Conservation (phyloP, 2,329 filamentous ascomycete species). For the Cercospora sp. region DNA sequence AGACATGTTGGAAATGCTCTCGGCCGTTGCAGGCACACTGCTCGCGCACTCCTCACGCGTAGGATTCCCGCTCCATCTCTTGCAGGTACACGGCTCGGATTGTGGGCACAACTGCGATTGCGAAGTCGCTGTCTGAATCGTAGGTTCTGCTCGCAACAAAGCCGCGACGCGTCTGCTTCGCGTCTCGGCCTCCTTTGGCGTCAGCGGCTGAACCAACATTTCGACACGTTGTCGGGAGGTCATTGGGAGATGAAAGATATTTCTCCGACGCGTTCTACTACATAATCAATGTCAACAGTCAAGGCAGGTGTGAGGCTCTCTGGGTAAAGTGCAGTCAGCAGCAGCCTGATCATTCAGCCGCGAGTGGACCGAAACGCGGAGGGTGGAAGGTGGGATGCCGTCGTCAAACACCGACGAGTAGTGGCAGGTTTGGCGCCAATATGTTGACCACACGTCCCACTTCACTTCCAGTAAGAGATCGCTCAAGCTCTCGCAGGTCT, state of each 20-base stretch:
- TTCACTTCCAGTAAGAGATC: not conserved
- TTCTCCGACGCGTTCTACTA: too few species aligned
- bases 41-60: not conserved
- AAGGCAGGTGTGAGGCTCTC: not conserved
- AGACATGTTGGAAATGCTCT: not conserved
- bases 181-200: not conserved
- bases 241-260: too few species aligned
- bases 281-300: too few species aligned
- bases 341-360: slow-evolving; percentile 12
- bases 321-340: not conserved
- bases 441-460: not conserved
- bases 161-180: not conserved
- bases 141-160: not conserved
- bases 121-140: not conserved
- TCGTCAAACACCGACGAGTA: slow-evolving; percentile 7
- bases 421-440: slow-evolving; percentile 1
- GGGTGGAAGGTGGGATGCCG: slow-evolving; percentile 1
- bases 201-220: not conserved
- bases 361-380: slow-evolving; percentile 10
- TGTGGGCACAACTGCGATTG: not conserved
- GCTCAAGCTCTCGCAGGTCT: not conserved
- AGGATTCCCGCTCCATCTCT: not conserved
- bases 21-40: not conserved
- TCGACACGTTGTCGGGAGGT: not conserved
- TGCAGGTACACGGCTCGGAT: not conserved